A percentile compares a stretch with the other conserved stretches of the same genome.
phyloP scores from a whole-genome alignment of 2,329 filamentous ascomycete genomes.

The Claviceps quebecensis region DNA sequence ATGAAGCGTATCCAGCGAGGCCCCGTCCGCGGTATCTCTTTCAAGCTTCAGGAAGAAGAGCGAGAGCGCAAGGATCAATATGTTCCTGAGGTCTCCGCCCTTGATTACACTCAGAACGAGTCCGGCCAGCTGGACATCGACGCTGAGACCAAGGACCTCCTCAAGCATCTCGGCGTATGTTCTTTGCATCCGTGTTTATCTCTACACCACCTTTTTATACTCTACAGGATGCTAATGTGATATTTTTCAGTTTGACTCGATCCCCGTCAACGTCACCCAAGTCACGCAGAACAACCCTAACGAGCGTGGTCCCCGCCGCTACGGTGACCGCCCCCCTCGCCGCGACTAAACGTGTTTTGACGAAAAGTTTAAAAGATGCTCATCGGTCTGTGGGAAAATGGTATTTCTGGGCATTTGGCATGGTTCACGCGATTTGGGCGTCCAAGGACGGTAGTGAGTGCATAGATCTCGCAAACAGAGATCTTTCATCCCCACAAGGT shows the following conservation, averaged over 20 bases:
- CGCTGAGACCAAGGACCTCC: constrained; percentile 93
- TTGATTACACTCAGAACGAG: constrained; percentile 95
- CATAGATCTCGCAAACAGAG: constrained; percentile 43
- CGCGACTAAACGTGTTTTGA: constrained; percentile 14
- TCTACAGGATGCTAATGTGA: constrained; percentile 14
- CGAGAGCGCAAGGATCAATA: constrained; percentile 99
- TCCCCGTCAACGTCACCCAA: constrained; percentile 89
- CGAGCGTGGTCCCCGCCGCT: constrained; percentile 67
- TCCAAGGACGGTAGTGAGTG: constrained; percentile 43
- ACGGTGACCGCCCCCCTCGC: constrained; percentile 45
- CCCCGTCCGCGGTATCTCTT: constrained; percentile 98
- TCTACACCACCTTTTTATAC: neutral
- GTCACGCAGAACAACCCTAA: constrained; percentile 77
- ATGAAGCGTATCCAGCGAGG: constrained; percentile 99
- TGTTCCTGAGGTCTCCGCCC: constrained; percentile 94
- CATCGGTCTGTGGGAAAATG: constrained; percentile 16
- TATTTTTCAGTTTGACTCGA: constrained; percentile 68
- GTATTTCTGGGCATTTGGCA: constrained; percentile 31
- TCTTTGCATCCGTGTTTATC: constrained; percentile 2
- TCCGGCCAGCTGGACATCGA: constrained; percentile 90
- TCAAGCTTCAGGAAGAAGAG: constrained; percentile 99
- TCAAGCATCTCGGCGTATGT: constrained; percentile 98
- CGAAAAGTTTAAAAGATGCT: constrained; percentile 2
- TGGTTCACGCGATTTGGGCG: constrained; percentile 35
- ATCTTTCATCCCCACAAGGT: constrained; percentile 57